These are phyloP conservation scores for Vigna reflexopilosa DNA, from an alignment of 306 rosid species.

Conservation along the genomic window DNA sequence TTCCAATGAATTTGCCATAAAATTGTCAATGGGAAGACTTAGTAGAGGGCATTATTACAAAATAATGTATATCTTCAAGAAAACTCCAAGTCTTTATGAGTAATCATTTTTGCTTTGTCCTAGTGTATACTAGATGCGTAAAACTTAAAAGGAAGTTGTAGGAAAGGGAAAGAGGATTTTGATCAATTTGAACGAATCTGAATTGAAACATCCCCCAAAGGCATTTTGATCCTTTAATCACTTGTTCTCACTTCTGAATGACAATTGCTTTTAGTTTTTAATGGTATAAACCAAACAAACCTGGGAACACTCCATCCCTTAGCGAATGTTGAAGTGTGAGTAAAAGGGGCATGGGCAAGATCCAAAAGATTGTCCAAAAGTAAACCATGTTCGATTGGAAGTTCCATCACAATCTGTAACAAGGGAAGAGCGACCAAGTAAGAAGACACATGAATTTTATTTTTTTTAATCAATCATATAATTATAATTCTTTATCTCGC, in stretches of 20 bases:
- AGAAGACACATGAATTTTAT: conserved; percentile 13
- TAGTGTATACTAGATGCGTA: neutral
- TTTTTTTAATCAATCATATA: neutral
- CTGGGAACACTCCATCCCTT: conserved; percentile 99
- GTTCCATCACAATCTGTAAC: conserved; percentile 83
- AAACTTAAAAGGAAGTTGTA: neutral
- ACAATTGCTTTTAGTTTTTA: conserved; percentile 7
- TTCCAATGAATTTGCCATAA: conserved; percentile 14
- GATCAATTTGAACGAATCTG: conserved; percentile 10
- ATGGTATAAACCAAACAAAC: conserved; percentile 53
- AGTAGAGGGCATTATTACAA: neutral
- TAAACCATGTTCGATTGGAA: conserved; percentile 93
- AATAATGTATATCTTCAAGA: neutral
- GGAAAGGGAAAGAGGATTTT: neutral
- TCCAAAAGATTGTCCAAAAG: conserved; percentile 97
- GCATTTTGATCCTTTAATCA: conserved; percentile 13
- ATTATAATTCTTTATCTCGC: conserved; percentile 29
- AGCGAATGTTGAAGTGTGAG: conserved; percentile 98
- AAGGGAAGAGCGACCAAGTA: conserved; percentile 32
- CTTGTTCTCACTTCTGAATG: neutral
- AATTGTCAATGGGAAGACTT: neutral
- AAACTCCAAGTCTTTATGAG: neutral
- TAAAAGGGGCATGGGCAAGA: conserved; percentile 99
- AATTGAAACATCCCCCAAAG: neutral
- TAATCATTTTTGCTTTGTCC: neutral